A percentile compares a stretch with the other conserved stretches of the same genome.
Evolutionary conservation across 2,329 filamentous ascomycete species (phyloP).

Genomic region (Pestalotiopsis sp.): DNA sequence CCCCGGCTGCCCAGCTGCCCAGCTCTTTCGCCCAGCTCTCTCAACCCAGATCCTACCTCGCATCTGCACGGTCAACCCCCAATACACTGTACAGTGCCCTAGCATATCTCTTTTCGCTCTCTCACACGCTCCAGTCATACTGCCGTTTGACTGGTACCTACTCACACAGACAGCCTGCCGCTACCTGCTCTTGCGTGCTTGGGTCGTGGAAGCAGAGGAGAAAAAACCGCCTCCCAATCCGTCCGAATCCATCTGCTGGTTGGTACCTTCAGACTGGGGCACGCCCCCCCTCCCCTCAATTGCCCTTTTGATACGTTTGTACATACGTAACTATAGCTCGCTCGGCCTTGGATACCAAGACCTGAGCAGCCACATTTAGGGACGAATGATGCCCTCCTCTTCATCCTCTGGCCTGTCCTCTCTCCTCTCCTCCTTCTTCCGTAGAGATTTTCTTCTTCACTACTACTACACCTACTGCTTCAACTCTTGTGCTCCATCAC

Average conservation of each 20-base stretch:
- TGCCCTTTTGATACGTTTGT: neutral
- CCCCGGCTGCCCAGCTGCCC: too few species aligned
- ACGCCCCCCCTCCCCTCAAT: neutral
- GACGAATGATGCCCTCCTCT: conserved; percentile 5
- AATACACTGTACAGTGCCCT: neutral
- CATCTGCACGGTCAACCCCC: neutral
- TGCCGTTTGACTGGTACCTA: neutral
- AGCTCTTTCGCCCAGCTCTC: neutral
- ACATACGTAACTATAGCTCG: conserved; percentile 7
- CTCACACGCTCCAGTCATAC: neutral
- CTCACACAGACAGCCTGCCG: neutral
- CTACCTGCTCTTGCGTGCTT: neutral
- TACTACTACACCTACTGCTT: neutral
- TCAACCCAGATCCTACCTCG: neutral
- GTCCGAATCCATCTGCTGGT: too few species aligned
- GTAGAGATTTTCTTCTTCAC: neutral
- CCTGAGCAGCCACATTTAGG: conserved; percentile 2
- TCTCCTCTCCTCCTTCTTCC: conserved; percentile 3
- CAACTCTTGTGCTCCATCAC: neutral
- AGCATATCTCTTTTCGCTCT: neutral
- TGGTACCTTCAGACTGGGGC: neutral
- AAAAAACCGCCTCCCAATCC: neutral
- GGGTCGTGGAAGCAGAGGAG: neutral
- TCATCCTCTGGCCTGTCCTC: neutral
- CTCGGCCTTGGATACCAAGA: neutral